Percentiles rank a stretch among this genome's conserved stretches.
Conservation (phyloP, 2,329 filamentous ascomycete species). For the Penicillium sclerotigenum region DNA sequence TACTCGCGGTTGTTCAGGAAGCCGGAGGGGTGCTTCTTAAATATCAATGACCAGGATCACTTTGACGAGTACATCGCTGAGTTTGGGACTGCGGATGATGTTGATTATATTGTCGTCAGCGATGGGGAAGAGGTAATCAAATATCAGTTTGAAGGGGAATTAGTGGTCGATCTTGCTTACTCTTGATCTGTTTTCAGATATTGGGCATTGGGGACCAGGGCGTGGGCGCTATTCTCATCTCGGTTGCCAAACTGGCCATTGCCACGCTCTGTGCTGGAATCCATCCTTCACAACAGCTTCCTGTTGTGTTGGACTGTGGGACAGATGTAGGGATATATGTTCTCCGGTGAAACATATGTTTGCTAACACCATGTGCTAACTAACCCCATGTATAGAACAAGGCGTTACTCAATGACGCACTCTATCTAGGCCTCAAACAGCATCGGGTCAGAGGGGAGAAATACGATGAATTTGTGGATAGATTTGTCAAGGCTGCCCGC, state of each 20-base stretch:
- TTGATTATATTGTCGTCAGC: slow-evolving; percentile 85
- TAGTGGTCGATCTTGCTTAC: slow-evolving; percentile 7
- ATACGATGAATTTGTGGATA: slow-evolving; percentile 75
- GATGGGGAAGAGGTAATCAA: slow-evolving; percentile 55
- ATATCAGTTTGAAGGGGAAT: too few species aligned
- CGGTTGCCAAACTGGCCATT: slow-evolving; percentile 75
- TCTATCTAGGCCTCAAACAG: slow-evolving; percentile 74
- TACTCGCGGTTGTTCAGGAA: slow-evolving; percentile 74
- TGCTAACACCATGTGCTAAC: slow-evolving; percentile 7
- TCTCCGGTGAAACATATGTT: background rate
- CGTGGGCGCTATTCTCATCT: slow-evolving; percentile 79
- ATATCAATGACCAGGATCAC: slow-evolving; percentile 64
- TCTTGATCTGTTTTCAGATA: slow-evolving; percentile 57
- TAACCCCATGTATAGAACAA: slow-evolving; percentile 54
- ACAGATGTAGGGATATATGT: slow-evolving; percentile 55
- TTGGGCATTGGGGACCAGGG: slow-evolving; percentile 88
- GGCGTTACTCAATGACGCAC: slow-evolving; percentile 66
- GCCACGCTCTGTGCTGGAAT: slow-evolving; percentile 85
- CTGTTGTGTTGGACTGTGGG: slow-evolving; percentile 80
- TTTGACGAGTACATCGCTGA: slow-evolving; percentile 65
- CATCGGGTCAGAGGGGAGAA: slow-evolving; percentile 64
- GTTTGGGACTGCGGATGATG: slow-evolving; percentile 68
- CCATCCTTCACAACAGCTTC: slow-evolving; percentile 72
- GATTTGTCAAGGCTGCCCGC: slow-evolving; percentile 65
- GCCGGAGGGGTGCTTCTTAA: slow-evolving; percentile 78